Evolutionary conservation across 106 monocot species (phyloP).

Genomic region (Dioscorea zingiberensis): DNA sequence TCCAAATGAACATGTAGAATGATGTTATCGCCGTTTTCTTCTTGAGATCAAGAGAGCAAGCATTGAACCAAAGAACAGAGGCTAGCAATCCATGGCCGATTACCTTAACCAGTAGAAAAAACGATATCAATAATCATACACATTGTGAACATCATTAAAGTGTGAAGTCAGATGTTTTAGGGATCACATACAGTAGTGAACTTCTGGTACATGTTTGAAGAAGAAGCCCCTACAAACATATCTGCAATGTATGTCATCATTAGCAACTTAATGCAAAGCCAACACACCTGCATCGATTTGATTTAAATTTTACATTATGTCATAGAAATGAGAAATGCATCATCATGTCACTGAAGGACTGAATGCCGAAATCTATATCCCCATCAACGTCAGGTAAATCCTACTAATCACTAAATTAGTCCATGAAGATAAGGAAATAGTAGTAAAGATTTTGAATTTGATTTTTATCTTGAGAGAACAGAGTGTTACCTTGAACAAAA

Average conservation of each 20-base stretch:
- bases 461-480: background rate
- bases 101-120: constrained; percentile 18
- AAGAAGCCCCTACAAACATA: constrained; percentile 33
- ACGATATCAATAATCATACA: background rate
- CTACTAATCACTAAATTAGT: constrained; percentile 14
- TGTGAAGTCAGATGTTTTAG: background rate
- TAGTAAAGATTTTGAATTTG: background rate
- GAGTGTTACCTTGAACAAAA: constrained; percentile 43
- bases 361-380: constrained; percentile 45
- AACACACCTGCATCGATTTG: constrained; percentile 31
- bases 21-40: constrained; percentile 20
- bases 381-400: constrained; percentile 66
- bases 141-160: too few relatives aligned
- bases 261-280: constrained; percentile 50
- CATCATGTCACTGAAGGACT: constrained; percentile 26
- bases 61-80: constrained; percentile 17
- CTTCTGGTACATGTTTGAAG: constrained; percentile 15
- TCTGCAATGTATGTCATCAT: constrained; percentile 34
- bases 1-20: constrained; percentile 64
- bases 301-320: background rate
- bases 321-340: background rate
- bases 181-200: constrained; percentile 25
- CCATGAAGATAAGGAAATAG: background rate
- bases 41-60: constrained; percentile 15
- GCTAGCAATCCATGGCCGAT: constrained; percentile 41